Evolutionary conservation across 768 basidiomycete species (phyloP).

Genomic region (Plicaturopsis crispa): DNA sequence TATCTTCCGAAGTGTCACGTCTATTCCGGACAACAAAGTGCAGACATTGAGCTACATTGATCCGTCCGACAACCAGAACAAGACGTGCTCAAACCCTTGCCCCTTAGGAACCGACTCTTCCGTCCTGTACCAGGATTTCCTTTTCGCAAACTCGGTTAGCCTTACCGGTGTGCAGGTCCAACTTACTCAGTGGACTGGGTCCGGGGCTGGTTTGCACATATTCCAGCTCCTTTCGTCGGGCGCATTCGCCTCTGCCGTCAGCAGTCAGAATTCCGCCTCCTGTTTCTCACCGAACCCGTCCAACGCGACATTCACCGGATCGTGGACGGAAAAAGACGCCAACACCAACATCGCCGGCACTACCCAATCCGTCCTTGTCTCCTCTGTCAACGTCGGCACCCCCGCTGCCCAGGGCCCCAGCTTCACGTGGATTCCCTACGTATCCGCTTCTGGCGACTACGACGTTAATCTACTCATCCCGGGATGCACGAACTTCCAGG

Average conservation of each 20-base stretch:
- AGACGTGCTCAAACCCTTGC: constrained; percentile 72
- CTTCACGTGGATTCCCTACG: constrained; percentile 87
- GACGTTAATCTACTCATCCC: constrained; percentile 80
- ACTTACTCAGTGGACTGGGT: constrained; percentile 68
- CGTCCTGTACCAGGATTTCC: constrained; percentile 88
- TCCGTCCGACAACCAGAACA: constrained; percentile 63
- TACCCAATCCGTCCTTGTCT: constrained; percentile 62
- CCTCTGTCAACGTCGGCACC: constrained; percentile 60
- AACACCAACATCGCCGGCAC: constrained; percentile 79
- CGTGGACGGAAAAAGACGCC: constrained; percentile 59
- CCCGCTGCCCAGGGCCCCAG: constrained; percentile 56
- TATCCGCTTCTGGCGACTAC: constrained; percentile 86
- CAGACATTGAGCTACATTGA: constrained; percentile 74
- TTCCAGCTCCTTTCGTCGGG: constrained; percentile 91
- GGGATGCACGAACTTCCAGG: constrained; percentile 74
- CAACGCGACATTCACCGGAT: constrained; percentile 56
- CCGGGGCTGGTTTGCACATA: constrained; percentile 77
- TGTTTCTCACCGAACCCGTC: constrained; percentile 78
- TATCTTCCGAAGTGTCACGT: constrained; percentile 50
- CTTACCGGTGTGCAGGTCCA: constrained; percentile 89
- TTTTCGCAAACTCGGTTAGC: constrained; percentile 53
- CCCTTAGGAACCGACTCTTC: constrained; percentile 73
- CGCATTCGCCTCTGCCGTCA: constrained; percentile 75
- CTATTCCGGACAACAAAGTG: constrained; percentile 84
- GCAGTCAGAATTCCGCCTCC: constrained; percentile 49